Base-by-base conservation (phyloP, 495 filamentous ascomycete species). In the Aspergillus sparsus region DNA sequence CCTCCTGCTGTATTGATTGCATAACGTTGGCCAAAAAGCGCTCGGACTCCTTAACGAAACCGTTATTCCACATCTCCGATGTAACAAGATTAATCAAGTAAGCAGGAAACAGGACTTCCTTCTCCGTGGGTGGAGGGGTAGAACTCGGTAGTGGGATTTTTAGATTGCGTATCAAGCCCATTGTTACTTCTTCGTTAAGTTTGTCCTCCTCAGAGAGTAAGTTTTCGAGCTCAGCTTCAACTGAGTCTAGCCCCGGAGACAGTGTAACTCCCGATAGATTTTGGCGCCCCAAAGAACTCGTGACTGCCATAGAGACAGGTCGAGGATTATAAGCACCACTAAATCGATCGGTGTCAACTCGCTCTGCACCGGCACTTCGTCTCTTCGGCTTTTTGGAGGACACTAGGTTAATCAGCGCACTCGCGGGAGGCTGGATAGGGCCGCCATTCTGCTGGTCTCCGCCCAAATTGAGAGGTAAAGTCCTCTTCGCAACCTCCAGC, bases 11-110 rank as follows among this genome's bases (percentile, higher is more conserved):
- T 66, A 99, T 96, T 16, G 91, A 95, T 71, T 98, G 94, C 94
- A 99, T 99, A 65, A 99, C 93, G 71, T 98, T 99, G 58, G 94
- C 94, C 55, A 99, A 79, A 80, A 99, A 99, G 57, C 93, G 89
- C 76, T 99, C 94, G 21, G 94, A 98, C 77, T 99, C 94, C 79
- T 99, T 98, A 62, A 99, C 95, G 70, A 96, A 99, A 31, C 94
- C 94, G 68, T 99, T 99, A 80, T 99, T 99, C 94, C 94, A 99
- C 94, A 99, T 99, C 76, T 99, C 94, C 11, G 92, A 96, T 12
- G 94, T 99, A 49, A 99, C 94, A 34, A 99, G 85, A 73, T 99
- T 99, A 77, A 99, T 99, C 60, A 99, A 85, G 69, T 97, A 99
- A 2, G 94, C 92, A 18, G 94, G 95, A 84, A 98, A 99, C 53